phyloP scores from a whole-genome alignment of 2,329 filamentous ascomycete species.

The Colletotrichum ledebouriae region DNA sequence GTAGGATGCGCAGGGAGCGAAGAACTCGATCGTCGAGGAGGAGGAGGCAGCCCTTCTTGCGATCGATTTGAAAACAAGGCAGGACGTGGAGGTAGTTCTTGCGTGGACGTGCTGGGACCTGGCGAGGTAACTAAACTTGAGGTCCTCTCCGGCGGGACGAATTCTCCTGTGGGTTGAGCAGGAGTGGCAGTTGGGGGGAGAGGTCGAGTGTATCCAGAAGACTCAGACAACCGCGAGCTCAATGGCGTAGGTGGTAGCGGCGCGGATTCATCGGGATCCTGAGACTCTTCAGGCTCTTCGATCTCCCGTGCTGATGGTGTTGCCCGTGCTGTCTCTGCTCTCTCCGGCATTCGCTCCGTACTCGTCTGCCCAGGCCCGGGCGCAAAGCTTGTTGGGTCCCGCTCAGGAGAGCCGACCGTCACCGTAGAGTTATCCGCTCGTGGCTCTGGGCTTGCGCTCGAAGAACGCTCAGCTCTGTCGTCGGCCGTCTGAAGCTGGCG shows the following conservation, averaged over 20 bases:
- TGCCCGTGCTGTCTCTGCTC: conserved; percentile 36
- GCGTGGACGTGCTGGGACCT: conserved; percentile 16
- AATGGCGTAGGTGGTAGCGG: conserved; percentile 35
- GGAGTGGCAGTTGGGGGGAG: conserved; percentile 39
- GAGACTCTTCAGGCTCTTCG: conserved; percentile 35
- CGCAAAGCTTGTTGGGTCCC: conserved; percentile 36
- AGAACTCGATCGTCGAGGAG: conserved; percentile 27
- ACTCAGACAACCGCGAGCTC: conserved; percentile 37
- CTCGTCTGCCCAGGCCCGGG: conserved; percentile 38
- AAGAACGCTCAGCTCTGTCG: conserved; percentile 8
- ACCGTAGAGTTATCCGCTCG: background rate
- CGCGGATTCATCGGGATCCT: conserved; percentile 40
- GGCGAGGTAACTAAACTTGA: conserved; percentile 25
- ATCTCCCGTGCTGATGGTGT: conserved; percentile 38
- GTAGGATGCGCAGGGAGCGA: conserved; percentile 10
- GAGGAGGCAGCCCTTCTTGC: conserved; percentile 35
- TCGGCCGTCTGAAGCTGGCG: conserved; percentile 19
- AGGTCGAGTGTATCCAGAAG: conserved; percentile 28
- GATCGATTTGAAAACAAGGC: conserved; percentile 15
- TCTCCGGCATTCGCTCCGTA: conserved; percentile 19
- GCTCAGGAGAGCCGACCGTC: conserved; percentile 15
- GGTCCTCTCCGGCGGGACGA: conserved; percentile 36
- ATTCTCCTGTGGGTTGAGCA: conserved; percentile 37
- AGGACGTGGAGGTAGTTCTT: conserved; percentile 4
- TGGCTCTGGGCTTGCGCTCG: conserved; percentile 8